Base-by-base conservation (phyloP, 164 flowering plant genomes). In the Brasenia schreberi region DNA sequence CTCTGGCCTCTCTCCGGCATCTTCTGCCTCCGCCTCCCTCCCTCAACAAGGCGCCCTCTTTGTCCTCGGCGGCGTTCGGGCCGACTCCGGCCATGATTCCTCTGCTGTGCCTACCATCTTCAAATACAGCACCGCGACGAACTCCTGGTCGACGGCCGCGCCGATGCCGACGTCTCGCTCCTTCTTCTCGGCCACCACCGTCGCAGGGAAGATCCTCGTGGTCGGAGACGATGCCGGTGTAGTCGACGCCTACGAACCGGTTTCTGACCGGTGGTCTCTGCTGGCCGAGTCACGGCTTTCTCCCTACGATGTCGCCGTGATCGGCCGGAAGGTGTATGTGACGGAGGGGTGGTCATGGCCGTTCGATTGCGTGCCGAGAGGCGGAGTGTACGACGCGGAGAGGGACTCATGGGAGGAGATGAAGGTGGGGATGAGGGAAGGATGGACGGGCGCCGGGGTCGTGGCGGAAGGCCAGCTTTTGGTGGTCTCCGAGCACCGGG, bases 301-400 rank as follows among this genome's bases (percentile, higher is more conserved):
- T 4, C 66, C 69, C 65, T 79, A 81, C 75, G 82, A 79, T 64
- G 71, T 81, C 17, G 83, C 84, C 0, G 84, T 78, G 62, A 52
- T 84, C 4, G 83, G 80, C 43, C 27, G 18, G 5, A 74, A 68
- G 71, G 60, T 84, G 70, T 78, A 70, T 63, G 77, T 84, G 19
- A 84, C 88, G 2, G 88, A 84, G 19, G 88, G 88, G 60, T 84
- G 88, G 88, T 63, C 77, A 59, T 84, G 88, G 88, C 88, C 88
- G 6, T 84, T 84, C 68, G 65, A 18, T 44, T 69, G 71, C 61
- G 61, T 76, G 10, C 88, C 88, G 1, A 65, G 82, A 0, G 88
- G 83, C 0, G 70, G 59, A 42, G 82, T 79, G 0, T 84, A 84
- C 72, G 86, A 84, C 64, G 63, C 67, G 0, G 74, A 71, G 5